Conservation (phyloP, 257 asterid species). For the Ballota nigra region DNA sequence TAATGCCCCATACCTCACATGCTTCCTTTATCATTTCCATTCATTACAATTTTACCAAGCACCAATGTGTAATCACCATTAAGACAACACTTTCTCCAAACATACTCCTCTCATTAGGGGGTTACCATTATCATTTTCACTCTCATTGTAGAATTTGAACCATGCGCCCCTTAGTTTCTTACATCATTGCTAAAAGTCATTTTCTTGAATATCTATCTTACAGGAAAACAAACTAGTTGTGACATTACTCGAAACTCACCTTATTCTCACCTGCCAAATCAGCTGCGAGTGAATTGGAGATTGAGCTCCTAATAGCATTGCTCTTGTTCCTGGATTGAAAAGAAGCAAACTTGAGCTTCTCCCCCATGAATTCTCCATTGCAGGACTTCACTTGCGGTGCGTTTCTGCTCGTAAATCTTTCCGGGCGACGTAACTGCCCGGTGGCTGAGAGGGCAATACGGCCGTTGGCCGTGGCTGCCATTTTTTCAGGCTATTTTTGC, state of each 20-base stretch:
- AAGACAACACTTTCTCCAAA: too few species aligned
- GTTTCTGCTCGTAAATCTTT: conserved; percentile 36
- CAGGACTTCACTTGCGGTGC: conserved; percentile 45
- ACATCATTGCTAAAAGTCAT: not conserved
- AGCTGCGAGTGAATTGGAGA: conserved; percentile 63
- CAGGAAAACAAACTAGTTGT: not conserved
- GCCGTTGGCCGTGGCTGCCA: conserved; percentile 57
- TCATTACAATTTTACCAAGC: too few species aligned
- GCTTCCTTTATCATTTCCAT: too few species aligned
- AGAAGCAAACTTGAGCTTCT: conserved; percentile 46
- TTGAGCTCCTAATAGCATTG: conserved; percentile 25
- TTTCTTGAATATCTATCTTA: not conserved
- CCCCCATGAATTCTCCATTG: conserved; percentile 79
- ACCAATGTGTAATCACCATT: too few species aligned
- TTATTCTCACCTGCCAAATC: conserved; percentile 70
- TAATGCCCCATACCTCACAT: too few species aligned
- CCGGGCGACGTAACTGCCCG: conserved; percentile 35
- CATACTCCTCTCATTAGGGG: too few species aligned
- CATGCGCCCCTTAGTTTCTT: too few species aligned
- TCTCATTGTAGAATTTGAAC: too few species aligned
- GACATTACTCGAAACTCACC: conserved; percentile 53
- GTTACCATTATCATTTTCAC: too few species aligned
- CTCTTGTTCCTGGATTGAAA: conserved; percentile 33
- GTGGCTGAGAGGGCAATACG: conserved; percentile 53
- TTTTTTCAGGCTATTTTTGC: conserved; percentile 20